These are phyloP conservation scores for Balakata baccata DNA, from an alignment of 345 rosid genomes.

Conservation along the genomic window DNA sequence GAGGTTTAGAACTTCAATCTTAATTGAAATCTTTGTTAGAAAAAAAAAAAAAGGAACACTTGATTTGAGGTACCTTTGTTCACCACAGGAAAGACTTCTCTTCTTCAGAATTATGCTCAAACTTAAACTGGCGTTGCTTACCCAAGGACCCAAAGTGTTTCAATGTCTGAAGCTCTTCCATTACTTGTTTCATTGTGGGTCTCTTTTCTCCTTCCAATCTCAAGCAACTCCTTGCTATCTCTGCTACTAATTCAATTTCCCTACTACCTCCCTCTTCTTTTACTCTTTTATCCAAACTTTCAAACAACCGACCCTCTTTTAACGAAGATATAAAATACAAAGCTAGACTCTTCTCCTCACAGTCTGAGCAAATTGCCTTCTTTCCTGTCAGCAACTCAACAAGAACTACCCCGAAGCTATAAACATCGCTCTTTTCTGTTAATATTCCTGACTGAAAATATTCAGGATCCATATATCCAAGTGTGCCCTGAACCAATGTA, in stretches of 20 bases:
- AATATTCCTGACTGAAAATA: slow-evolving; percentile 23
- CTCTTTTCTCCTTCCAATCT: slow-evolving; percentile 33
- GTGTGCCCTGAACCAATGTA: slow-evolving; percentile 29
- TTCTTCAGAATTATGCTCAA: not conserved
- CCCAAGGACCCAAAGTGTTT: not conserved
- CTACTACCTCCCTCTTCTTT: slow-evolving; percentile 10
- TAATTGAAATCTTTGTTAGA: too few relatives aligned
- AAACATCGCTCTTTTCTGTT: slow-evolving; percentile 29
- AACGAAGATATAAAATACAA: slow-evolving; percentile 22
- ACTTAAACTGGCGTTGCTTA: not conserved
- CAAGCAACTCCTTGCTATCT: slow-evolving; percentile 39
- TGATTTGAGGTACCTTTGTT: not conserved
- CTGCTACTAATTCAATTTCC: slow-evolving; percentile 29
- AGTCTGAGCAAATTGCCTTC: slow-evolving; percentile 7
- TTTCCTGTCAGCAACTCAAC: slow-evolving; percentile 15
- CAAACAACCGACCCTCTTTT: slow-evolving; percentile 28
- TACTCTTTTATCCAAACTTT: slow-evolving; percentile 22
- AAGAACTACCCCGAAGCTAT: slow-evolving; percentile 25
- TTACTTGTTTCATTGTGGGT: slow-evolving; percentile 46
- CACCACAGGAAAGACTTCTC: not conserved
- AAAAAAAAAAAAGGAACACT: too few relatives aligned
- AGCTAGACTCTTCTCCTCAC: slow-evolving; percentile 17
- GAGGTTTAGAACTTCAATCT: too few relatives aligned
- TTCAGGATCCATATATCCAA: slow-evolving; percentile 36
- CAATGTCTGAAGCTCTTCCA: slow-evolving; percentile 27